Conservation (phyloP, 2,329 filamentous ascomycete species). For the Calcarisporium arbuscula region DNA sequence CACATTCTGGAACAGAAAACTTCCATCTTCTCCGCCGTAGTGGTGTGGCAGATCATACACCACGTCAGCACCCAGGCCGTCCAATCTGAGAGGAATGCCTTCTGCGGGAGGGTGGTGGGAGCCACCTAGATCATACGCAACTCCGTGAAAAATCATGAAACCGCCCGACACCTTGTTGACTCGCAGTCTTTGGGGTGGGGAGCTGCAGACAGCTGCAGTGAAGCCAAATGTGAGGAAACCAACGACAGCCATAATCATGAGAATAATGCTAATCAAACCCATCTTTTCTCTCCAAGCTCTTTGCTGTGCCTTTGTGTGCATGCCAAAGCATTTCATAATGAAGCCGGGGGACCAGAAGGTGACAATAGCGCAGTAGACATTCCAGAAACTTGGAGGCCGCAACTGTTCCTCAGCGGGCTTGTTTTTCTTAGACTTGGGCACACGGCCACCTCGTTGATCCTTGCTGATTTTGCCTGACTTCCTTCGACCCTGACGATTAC, state of each 20-base stretch:
- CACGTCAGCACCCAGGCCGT: slow-evolving; percentile 62
- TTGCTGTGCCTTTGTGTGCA: slow-evolving; percentile 76
- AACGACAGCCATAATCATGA: slow-evolving; percentile 79
- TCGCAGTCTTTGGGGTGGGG: slow-evolving; percentile 64
- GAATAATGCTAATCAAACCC: slow-evolving; percentile 88
- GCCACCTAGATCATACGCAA: slow-evolving; percentile 73
- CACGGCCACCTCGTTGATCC: slow-evolving; percentile 35
- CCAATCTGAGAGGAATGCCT: slow-evolving; percentile 57
- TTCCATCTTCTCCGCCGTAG: slow-evolving; percentile 84
- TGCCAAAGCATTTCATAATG: slow-evolving; percentile 77
- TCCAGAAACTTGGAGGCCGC: slow-evolving; percentile 83
- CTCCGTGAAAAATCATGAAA: slow-evolving; percentile 95
- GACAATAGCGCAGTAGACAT: slow-evolving; percentile 85
- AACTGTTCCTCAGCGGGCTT: slow-evolving; percentile 55
- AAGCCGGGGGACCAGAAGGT: slow-evolving; percentile 94
- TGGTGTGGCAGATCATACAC: slow-evolving; percentile 79
- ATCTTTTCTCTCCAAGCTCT: slow-evolving; percentile 98
- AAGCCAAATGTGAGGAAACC: slow-evolving; percentile 97
- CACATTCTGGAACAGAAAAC: slow-evolving; percentile 97
- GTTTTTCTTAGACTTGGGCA: slow-evolving; percentile 40
- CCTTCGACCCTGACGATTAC: slow-evolving; percentile 37
- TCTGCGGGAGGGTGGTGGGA: slow-evolving; percentile 75
- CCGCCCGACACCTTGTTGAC: slow-evolving; percentile 74
- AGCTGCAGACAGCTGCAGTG: slow-evolving; percentile 77
- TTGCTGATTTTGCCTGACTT: slow-evolving; percentile 61